Percentiles rank a stretch among this genome's conserved stretches.
Conservation (phyloP, 2,329 filamentous ascomycete species). For the Claviceps lovelessii region DNA sequence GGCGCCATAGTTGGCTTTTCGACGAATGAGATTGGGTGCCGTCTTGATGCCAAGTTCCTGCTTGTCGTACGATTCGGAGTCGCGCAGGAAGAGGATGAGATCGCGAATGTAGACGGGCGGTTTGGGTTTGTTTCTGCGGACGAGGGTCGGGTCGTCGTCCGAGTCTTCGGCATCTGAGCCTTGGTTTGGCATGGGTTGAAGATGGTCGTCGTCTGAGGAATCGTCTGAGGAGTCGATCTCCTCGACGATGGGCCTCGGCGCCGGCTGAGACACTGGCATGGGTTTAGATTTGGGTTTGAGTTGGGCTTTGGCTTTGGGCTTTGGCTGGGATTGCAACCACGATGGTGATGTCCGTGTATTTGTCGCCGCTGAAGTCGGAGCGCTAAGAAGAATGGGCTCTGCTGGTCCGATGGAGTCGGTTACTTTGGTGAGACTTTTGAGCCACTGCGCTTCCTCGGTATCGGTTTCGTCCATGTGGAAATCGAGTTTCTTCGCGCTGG, state of each 20-base stretch:
- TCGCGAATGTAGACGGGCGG: slow-evolving; percentile 86
- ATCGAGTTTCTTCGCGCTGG: slow-evolving; percentile 57
- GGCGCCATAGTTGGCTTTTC: slow-evolving; percentile 76
- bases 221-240: slow-evolving; percentile 49
- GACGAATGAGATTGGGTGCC: slow-evolving; percentile 66
- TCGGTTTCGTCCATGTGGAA: slow-evolving; percentile 74
- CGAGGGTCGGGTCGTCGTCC: slow-evolving; percentile 78
- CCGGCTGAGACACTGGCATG: slow-evolving; percentile 15
- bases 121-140: slow-evolving; percentile 68
- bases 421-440: slow-evolving; percentile 49
- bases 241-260: slow-evolving; percentile 41
- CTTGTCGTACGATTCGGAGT: slow-evolving; percentile 70
- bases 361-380: not conserved
- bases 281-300: not conserved
- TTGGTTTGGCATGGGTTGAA: slow-evolving; percentile 50
- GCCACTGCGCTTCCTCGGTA: slow-evolving; percentile 59
- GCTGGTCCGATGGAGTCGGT: slow-evolving; percentile 49
- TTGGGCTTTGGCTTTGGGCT: not conserved
- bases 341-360: not conserved
- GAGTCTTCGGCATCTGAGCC: slow-evolving; percentile 83
- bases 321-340: not conserved
- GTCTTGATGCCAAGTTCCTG: slow-evolving; percentile 67
- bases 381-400: slow-evolving; percentile 29
- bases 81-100: slow-evolving; percentile 62
- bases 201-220: slow-evolving; percentile 42